Conservation (phyloP, 495 filamentous ascomycete species). For the Penicillium dipodomyicola region DNA sequence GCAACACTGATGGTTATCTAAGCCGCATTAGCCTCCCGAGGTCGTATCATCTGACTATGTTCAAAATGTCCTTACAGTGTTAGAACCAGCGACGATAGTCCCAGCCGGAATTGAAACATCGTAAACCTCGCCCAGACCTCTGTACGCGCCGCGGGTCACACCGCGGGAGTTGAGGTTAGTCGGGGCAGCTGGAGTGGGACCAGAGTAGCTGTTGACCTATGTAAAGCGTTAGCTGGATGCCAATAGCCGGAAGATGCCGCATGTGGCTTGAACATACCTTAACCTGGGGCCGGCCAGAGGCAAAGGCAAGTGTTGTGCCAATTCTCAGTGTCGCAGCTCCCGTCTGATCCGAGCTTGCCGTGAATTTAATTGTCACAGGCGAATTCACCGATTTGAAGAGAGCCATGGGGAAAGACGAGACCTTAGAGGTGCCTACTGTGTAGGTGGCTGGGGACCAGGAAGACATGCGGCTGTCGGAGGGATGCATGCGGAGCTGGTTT, state of each 20-base stretch:
- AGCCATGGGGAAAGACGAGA: constrained; percentile 62
- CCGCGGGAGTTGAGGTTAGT: constrained; percentile 63
- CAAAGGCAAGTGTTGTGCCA: constrained; percentile 62
- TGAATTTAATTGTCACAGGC: constrained; percentile 61
- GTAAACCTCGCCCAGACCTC: constrained; percentile 61
- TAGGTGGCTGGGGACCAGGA: constrained; percentile 58
- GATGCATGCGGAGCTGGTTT: constrained; percentile 66
- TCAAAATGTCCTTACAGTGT: constrained; percentile 41
- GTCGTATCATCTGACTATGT: background rate
- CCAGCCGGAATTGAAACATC: constrained; percentile 53
- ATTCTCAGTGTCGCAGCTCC: constrained; percentile 59
- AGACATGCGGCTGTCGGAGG: constrained; percentile 59
- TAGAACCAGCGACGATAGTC: constrained; percentile 54
- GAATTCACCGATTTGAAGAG: constrained; percentile 61
- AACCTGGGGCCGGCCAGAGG: constrained; percentile 41
- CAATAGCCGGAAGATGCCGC: background rate
- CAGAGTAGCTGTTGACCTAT: constrained; percentile 53
- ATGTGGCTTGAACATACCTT: constrained; percentile 14
- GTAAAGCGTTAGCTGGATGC: background rate
- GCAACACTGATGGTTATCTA: constrained; percentile 56
- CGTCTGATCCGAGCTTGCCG: constrained; percentile 47
- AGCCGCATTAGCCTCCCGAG: background rate
- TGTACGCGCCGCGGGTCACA: constrained; percentile 62
- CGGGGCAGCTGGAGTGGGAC: constrained; percentile 51
- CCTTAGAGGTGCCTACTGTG: constrained; percentile 52